Evolutionary conservation across 768 basidiomycete species (phyloP), one percentile per base, ranked within the genome.

Genomic region (Tephrocybe sp.): DNA sequence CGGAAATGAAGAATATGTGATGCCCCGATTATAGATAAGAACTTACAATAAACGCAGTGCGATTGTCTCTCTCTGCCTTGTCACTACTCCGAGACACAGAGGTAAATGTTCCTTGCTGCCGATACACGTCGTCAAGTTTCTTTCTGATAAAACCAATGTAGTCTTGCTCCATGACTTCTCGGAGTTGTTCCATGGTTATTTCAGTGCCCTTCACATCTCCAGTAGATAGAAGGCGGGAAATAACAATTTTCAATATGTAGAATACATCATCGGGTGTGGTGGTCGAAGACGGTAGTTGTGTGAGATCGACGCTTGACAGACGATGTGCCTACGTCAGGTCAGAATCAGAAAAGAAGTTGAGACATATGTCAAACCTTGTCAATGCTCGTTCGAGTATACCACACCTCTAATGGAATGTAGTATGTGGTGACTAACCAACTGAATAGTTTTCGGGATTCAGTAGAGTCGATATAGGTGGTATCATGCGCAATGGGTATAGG

Each of bases 251-350:
- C 51, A 98, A 73, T 49, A 99, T 86, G 68, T 97, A 99, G 70
- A 98, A 99, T 1, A 87, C 88, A 57, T 98, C 97, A 64, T 99
- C 97, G 0, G 91, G 91, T 0, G 82, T 83, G 0, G 90, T 92
- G 0, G 87, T 89, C 1, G 75, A 80, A 10, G 77, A 71, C 43
- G 79, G 91, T 33, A 59, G 69, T 49, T 86, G 78, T 1, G 84
- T 76, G 6, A 76, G 62, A 61, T 97, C 93, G 2, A 82, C 75
- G 12, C 73, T 82, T 21, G 95, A 91, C 36, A 97, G 73, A 21
- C 85, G 83, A 60, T 95, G 93, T 1, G 95, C 95, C 94, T 97
- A 57, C 10, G 41, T 44, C 45, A 22, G 36, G 50, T 44, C n/a
- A 18, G 38, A 16, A 41, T 49, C n/a, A 18, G 46, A 29, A 45